Conservation (phyloP, 2,329 filamentous ascomycete species). For the Pyrenophora seminiperda region DNA sequence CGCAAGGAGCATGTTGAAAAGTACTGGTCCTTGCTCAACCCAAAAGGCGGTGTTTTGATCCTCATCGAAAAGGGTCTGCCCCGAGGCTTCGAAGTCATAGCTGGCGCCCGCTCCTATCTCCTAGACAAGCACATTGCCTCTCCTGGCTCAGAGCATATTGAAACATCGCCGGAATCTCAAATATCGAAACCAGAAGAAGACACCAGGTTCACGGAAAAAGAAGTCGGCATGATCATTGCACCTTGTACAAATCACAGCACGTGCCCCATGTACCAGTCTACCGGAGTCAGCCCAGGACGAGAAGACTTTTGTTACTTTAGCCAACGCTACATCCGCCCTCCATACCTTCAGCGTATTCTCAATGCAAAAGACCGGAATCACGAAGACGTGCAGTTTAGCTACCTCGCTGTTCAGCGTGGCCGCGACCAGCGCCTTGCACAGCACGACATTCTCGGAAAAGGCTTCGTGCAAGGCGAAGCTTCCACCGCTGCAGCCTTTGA, state of each 20-base stretch:
- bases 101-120: conserved; percentile 78
- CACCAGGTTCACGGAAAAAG: conserved; percentile 52
- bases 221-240: conserved; percentile 66
- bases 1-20: conserved; percentile 83
- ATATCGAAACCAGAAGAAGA: conserved; percentile 47
- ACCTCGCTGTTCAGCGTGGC: conserved; percentile 82
- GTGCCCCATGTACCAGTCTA: conserved; percentile 84
- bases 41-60: conserved; percentile 83
- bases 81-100: conserved; percentile 89
- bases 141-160: conserved; percentile 57
- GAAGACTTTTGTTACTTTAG: conserved; percentile 91
- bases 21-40: conserved; percentile 84
- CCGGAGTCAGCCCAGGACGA: conserved; percentile 72
- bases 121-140: conserved; percentile 75
- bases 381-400: conserved; percentile 90
- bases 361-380: conserved; percentile 74
- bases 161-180: conserved; percentile 46
- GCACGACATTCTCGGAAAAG: conserved; percentile 39
- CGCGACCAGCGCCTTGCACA: conserved; percentile 58
- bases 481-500: conserved; percentile 71
- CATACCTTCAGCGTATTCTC: conserved; percentile 78
- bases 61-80: conserved; percentile 90
- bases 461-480: conserved; percentile 57
- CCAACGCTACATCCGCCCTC: conserved; percentile 84
- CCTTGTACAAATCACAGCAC: conserved; percentile 83